Evolutionary conservation across 1,284 basidiomycete species (phyloP).

Genomic region (Hymenochaete sp.): DNA sequence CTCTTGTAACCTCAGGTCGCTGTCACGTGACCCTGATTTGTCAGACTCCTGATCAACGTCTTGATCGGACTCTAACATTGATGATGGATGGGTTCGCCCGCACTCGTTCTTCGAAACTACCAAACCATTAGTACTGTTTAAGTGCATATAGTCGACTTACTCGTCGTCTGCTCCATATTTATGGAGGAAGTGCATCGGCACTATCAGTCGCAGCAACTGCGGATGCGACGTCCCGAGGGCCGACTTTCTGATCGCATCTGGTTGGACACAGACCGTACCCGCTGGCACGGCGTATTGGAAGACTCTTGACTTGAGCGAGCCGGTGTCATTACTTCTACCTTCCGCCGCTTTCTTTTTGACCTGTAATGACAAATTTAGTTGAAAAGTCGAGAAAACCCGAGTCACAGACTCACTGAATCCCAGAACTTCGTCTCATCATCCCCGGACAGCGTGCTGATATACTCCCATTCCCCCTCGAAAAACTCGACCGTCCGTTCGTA

Average conservation of each 20-base stretch:
- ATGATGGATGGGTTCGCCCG: too few relatives aligned
- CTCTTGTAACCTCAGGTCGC: too few relatives aligned
- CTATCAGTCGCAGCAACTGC: neutral
- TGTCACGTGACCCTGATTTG: too few relatives aligned
- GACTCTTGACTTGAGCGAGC: neutral
- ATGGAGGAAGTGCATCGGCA: neutral
- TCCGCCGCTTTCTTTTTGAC: neutral
- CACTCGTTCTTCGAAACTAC: too few relatives aligned
- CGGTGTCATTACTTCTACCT: neutral
- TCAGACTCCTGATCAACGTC: too few relatives aligned
- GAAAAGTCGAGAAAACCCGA: neutral
- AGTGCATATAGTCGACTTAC: too few relatives aligned
- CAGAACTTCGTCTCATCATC: neutral
- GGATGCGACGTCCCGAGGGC: neutral
- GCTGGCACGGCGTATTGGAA: neutral
- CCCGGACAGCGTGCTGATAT: too few relatives aligned
- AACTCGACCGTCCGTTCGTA: neutral
- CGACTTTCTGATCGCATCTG: neutral
- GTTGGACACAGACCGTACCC: neutral
- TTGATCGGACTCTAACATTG: too few relatives aligned
- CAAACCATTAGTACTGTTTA: too few relatives aligned
- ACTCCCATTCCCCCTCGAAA: neutral
- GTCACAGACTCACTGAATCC: neutral
- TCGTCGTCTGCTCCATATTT: neutral
- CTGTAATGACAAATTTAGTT: neutral